phyloP scores from a whole-genome alignment of 2,329 filamentous ascomycete genomes.

The Tolypocladium paradoxum region DNA sequence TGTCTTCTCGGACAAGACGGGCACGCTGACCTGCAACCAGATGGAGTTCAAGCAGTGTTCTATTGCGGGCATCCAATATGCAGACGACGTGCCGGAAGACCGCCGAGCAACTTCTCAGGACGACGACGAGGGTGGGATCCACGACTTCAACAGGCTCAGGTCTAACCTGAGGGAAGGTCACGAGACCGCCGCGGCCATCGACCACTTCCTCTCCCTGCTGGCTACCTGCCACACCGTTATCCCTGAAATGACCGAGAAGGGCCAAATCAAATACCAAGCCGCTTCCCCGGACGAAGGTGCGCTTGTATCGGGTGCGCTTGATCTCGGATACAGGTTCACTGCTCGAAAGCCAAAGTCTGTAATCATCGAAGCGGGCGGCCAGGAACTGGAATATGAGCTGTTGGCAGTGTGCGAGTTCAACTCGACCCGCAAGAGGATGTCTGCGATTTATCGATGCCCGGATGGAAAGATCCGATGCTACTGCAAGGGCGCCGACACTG shows the following conservation, averaged over 20 bases:
- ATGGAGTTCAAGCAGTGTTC: slow-evolving; percentile 98
- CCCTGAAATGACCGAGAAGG: slow-evolving; percentile 73
- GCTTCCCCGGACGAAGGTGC: slow-evolving; percentile 95
- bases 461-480: slow-evolving; percentile 92
- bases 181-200: slow-evolving; percentile 38
- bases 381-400: slow-evolving; percentile 74
- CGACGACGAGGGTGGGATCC: slow-evolving; percentile 70
- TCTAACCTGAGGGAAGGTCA: slow-evolving; percentile 54
- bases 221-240: slow-evolving; percentile 96
- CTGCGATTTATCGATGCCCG: slow-evolving; percentile 89
- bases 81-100: slow-evolving; percentile 85
- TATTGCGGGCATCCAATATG: slow-evolving; percentile 89
- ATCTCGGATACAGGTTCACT: slow-evolving; percentile 79
- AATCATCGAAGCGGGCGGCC: slow-evolving; percentile 65
- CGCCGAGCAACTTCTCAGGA: slow-evolving; percentile 70
- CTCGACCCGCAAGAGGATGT: slow-evolving; percentile 89
- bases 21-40: slow-evolving; percentile 92
- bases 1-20: slow-evolving; percentile 97
- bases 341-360: slow-evolving; percentile 85
- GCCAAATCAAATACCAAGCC: slow-evolving; percentile 91
- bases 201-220: slow-evolving; percentile 81
- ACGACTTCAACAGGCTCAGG: slow-evolving; percentile 69
- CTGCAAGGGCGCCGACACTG: slow-evolving; percentile 94
- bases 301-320: slow-evolving; percentile 82
- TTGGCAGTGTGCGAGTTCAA: slow-evolving; percentile 99